A percentile compares a stretch with the other conserved stretches of the same genome.
phyloP scores from a whole-genome alignment of 176 grass and related monocot species.

The Carex littledalei region DNA sequence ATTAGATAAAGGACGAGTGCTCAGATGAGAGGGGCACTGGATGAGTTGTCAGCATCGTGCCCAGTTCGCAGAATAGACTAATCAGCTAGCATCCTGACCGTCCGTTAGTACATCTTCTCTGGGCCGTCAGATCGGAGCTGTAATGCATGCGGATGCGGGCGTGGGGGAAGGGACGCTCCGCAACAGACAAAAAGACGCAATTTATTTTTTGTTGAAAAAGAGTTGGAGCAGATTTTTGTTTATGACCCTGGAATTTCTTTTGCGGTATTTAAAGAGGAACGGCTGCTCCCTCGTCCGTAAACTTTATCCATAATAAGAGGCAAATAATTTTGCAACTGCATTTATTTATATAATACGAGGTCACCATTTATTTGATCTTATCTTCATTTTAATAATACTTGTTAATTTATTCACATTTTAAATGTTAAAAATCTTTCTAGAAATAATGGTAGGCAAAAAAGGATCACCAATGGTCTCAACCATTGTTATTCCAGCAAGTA shows the following conservation, averaged over 20 bases:
- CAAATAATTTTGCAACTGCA: not conserved
- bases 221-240: not conserved
- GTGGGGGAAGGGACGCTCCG: conserved; percentile 4
- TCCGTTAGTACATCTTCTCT: not conserved
- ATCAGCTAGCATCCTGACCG: conserved; percentile 14
- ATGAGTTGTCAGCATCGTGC: conserved; percentile 19
- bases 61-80: conserved; percentile 9
- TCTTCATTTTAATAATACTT: not conserved
- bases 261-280: not conserved
- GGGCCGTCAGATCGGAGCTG: conserved; percentile 7
- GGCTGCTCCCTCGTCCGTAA: not conserved
- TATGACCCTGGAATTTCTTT: not conserved
- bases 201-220: conserved; percentile 4
- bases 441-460: not conserved
- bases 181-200: conserved; percentile 21
- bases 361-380: not conserved
- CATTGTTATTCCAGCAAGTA: not conserved
- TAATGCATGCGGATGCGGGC: not conserved
- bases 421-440: not conserved
- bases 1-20: not conserved
- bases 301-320: not conserved
- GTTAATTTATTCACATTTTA: not conserved
- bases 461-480: not conserved
- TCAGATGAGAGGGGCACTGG: conserved; percentile 1
- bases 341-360: not conserved